phyloP scores from a whole-genome alignment of 2,329 filamentous ascomycete genomes.

The Neurospora crassa region DNA sequence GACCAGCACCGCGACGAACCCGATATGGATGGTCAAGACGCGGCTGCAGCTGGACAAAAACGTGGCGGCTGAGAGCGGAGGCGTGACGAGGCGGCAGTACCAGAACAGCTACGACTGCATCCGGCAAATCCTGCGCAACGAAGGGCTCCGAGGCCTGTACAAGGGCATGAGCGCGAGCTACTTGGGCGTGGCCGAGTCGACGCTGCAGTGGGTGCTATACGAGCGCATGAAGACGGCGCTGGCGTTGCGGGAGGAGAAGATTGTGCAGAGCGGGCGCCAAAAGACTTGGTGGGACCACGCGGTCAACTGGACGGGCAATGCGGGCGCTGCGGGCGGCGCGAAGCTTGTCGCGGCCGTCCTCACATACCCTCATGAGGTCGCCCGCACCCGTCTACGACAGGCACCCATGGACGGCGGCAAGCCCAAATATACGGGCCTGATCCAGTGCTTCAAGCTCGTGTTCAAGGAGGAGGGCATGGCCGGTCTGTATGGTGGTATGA shows the following conservation, averaged over 20 bases:
- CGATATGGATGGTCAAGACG: conserved; percentile 95
- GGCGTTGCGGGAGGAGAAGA: conserved; percentile 50
- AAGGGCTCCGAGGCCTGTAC: conserved; percentile 77
- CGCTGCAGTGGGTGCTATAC: conserved; percentile 88
- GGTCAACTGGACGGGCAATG: conserved; percentile 69
- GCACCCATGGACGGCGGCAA: conserved; percentile 63
- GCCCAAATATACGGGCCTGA: conserved; percentile 78
- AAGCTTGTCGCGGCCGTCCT: conserved; percentile 78
- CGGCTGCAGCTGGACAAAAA: conserved; percentile 86
- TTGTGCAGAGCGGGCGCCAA: conserved; percentile 47
- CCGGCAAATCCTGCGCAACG: conserved; percentile 67
- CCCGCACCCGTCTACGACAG: conserved; percentile 75
- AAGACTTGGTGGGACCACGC: conserved; percentile 64
- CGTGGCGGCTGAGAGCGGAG: conserved; percentile 50
- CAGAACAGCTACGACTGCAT: conserved; percentile 84
- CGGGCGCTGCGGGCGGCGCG: conserved; percentile 69
- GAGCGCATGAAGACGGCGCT: conserved; percentile 82
- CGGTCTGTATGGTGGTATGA: conserved; percentile 81
- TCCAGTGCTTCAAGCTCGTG: conserved; percentile 81
- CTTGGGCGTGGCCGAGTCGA: conserved; percentile 80
- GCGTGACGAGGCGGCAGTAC: conserved; percentile 56
- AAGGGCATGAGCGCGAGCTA: conserved; percentile 88
- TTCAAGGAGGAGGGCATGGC: conserved; percentile 82
- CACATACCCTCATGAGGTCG: conserved; percentile 89
- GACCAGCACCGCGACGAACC: conserved; percentile 86